A percentile compares a stretch with the other conserved stretches of the same genome.
phyloP scores from a whole-genome alignment of 176 grass and related monocot genomes.

The Ampelocalamus luodianensis region DNA sequence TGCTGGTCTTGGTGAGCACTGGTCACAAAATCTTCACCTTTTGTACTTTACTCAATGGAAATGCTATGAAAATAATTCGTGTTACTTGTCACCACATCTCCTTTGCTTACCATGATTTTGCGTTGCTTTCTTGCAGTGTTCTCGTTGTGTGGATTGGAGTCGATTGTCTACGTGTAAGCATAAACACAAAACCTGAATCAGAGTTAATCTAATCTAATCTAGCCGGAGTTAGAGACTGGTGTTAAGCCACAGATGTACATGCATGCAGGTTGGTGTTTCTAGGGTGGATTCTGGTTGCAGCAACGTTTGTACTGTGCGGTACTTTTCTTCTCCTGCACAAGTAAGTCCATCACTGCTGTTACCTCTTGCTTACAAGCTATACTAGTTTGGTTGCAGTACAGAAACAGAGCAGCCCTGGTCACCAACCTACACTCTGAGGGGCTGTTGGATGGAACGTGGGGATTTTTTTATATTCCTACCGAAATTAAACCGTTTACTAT shows the following conservation, averaged over 20 bases:
- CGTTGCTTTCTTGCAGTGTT: constrained; percentile 53
- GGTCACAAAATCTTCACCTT: neutral
- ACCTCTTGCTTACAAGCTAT: constrained; percentile 10
- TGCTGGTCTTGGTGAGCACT: constrained; percentile 71
- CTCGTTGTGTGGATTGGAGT: constrained; percentile 61
- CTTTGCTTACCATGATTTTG: neutral
- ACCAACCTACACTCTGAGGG: too few relatives aligned
- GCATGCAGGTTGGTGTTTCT: constrained; percentile 60
- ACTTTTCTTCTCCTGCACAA: constrained; percentile 83
- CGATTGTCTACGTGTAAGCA: constrained; percentile 75
- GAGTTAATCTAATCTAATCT: neutral
- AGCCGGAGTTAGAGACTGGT: neutral
- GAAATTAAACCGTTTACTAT: too few relatives aligned
- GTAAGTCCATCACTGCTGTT: constrained; percentile 38
- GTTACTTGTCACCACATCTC: neutral
- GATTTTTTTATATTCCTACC: too few relatives aligned
- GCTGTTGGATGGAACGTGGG: too few relatives aligned
- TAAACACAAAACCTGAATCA: neutral
- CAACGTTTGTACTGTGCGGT: constrained; percentile 64
- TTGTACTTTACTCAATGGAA: neutral
- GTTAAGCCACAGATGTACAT: neutral
- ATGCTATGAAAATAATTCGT: neutral
- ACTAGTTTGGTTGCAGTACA: constrained; percentile 4
- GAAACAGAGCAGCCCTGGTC: neutral
- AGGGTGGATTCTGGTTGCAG: constrained; percentile 72